Evolutionary conservation across 306 rosid genomes (phyloP), one percentile per base, ranked within the genome.

Genomic region (Lathyrus oleraceus): DNA sequence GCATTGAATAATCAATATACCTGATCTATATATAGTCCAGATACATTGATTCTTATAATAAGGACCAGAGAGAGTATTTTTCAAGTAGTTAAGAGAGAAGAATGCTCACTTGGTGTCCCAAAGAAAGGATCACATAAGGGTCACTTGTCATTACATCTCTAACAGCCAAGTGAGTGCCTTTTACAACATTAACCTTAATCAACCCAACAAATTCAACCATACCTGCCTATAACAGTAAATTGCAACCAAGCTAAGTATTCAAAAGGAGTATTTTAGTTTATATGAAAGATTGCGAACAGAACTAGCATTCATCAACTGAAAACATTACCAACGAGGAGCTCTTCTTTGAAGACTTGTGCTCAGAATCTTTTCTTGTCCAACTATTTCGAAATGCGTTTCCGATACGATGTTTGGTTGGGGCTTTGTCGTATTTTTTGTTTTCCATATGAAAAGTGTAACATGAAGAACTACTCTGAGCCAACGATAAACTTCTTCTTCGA

Each of bases 141-240:
- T 94, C 98, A 21, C 98, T 94, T 14, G 90, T 85, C 85, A 88
- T 70, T 47, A 94, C 84, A 67, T 94, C 98, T 57, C 98, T 84
- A 23, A 94, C 52, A 0, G 88, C 98, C 72, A 94, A 78, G 78
- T 90, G 87, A 65, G 89, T 94, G 78, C 98, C 97, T 84, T 71
- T 88, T 7, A 88, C 90, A 20, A 94, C 96, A 43, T 90, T 90
- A 81, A 94, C 97, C 90, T 90, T 94, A 40, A 94, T 79, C 77
- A 94, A 76, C 72, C 98, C 97, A 61, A 94, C 87, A 75, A 94
- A 94, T 87, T 94, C 97, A 64, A 94, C 85, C 98, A 88, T 94
- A 75, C 97, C 98, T 53, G 94, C 98, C 98, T 94, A 83, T 72
- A 88, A 80, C 64, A 79, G 75, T 75, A 77, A 61, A 80, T 40